Evolutionary conservation across 495 filamentous ascomycete species (phyloP).

Genomic region (Pseudomonodictys pantanalensis): DNA sequence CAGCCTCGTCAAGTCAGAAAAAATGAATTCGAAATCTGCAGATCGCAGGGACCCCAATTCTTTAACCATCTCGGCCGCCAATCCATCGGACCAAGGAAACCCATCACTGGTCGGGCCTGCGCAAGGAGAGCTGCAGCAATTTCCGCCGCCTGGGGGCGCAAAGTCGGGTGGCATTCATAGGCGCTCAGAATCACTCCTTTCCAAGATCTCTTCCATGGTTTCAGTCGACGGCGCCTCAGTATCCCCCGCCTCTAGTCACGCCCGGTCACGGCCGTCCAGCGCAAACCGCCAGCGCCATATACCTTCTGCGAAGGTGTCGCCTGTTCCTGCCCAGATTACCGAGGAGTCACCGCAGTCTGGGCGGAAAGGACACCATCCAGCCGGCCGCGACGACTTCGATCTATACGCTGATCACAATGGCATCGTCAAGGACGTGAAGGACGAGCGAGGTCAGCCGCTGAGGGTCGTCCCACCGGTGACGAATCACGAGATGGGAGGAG

Average conservation of each 20-base stretch:
- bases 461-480: no score
- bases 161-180: not conserved
- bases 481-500: no score
- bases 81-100: not conserved
- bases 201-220: slow-evolving; percentile 23
- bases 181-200: slow-evolving; percentile 26
- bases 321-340: not conserved
- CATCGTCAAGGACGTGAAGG: slow-evolving; percentile 26
- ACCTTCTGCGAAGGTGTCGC: slow-evolving; percentile 3
- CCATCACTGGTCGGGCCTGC: not conserved
- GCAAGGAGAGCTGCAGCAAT: not conserved
- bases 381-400: slow-evolving; percentile 21
- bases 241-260: slow-evolving; percentile 14
- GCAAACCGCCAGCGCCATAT: slow-evolving; percentile 1
- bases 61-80: not conserved
- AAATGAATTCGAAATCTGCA: no score
- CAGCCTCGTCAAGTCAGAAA: not conserved
- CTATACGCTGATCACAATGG: slow-evolving; percentile 35
- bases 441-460: slow-evolving; percentile 27
- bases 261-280: slow-evolving; percentile 13
- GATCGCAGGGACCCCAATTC: no score
- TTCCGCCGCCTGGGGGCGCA: not conserved
- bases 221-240: slow-evolving; percentile 10
- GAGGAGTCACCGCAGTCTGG: not conserved
- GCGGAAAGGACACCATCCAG: not conserved